Percentiles rank a stretch among this genome's conserved stretches.
Evolutionary conservation across 805 yeast genomes (phyloP).

Genomic region (Candida tammaniensis): DNA sequence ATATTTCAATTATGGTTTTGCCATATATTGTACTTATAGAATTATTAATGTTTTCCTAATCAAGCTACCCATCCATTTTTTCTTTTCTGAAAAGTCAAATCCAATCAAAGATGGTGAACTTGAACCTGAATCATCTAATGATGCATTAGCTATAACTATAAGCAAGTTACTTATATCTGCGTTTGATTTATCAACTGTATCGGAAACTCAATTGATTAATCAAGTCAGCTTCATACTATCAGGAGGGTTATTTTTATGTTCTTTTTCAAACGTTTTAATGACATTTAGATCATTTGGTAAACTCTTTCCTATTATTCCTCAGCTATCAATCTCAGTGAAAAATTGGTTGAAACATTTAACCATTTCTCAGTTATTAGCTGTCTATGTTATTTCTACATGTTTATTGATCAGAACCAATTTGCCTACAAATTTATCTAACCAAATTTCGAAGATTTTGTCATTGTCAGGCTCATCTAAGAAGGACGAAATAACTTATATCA

Average conservation of each 20-base stretch:
- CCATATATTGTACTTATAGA: conserved; percentile 50
- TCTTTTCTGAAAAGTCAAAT: conserved; percentile 5
- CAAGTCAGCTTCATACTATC: conserved; percentile 53
- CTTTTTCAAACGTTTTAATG: conserved; percentile 59
- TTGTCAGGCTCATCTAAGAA: conserved; percentile 28
- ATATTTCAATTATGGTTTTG: conserved; percentile 28
- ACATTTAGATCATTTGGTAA: conserved; percentile 55
- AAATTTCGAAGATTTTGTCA: conserved; percentile 37
- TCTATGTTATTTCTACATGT: conserved; percentile 52
- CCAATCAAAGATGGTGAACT: background rate
- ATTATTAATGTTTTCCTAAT: conserved; percentile 40
- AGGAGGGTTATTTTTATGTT: conserved; percentile 56
- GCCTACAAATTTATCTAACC: conserved; percentile 43
- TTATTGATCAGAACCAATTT: conserved; percentile 47
- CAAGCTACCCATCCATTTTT: conserved; percentile 34
- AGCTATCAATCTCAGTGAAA: conserved; percentile 14
- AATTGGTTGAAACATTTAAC: conserved; percentile 37
- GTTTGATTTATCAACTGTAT: conserved; percentile 16
- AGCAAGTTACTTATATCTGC: conserved; percentile 30
- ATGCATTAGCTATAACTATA: conserved; percentile 49
- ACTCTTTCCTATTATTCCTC: conserved; percentile 20
- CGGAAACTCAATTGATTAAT: conserved; percentile 41
- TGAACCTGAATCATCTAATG: conserved; percentile 21
- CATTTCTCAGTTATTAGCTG: conserved; percentile 46
- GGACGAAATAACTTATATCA: conserved; percentile 17